Base-by-base conservation (phyloP, 345 rosid species). In the Combretum micranthum region DNA sequence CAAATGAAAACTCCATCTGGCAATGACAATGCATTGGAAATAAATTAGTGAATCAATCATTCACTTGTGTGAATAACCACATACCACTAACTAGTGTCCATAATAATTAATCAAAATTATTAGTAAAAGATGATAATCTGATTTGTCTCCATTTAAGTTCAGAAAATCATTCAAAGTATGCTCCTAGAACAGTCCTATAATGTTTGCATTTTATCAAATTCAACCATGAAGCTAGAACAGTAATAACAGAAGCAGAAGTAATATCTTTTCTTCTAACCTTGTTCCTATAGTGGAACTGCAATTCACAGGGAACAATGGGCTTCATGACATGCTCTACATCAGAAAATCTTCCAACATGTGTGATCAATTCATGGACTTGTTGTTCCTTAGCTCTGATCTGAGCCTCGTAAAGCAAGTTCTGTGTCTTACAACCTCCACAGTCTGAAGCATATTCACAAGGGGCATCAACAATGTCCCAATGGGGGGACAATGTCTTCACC, bases 1-100 rank as follows among this genome's bases (percentile, higher is more conserved):
- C 95, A 77, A 84, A 92, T 20, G 96, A 92, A 59, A 92, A 88
- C 64, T 92, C 96, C 95, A 92, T 92, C 95, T 92, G 72, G 62
- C 57, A 52, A 61, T 55, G 61, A 25, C n/a, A 25, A 2, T 25
- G 26, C 26, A 25, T 25, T 25, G 26, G 26, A 25, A 2, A 2
- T 25, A 2, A 25, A 25, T 25, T 25, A 2, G 3, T 5, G 5
- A 25, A 25, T 2, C 26, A 25, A 25, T 25, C 26, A 25, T 25
- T 25, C 26, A 25, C 3, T 25, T 25, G 5, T 25, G 26, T 25
- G 2, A 25, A 25, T 5, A 5, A 2, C 26, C 26, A 5, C 26
- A 5, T 25, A 25, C 5, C 26, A 25, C 5, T 25, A 25, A 25
- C 2, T 25, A 25, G 26, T 25, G 5, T 25, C 26, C 5, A 5